Conservation (phyloP, 2,329 filamentous ascomycete genomes). For the Diaporthe amygdali region DNA sequence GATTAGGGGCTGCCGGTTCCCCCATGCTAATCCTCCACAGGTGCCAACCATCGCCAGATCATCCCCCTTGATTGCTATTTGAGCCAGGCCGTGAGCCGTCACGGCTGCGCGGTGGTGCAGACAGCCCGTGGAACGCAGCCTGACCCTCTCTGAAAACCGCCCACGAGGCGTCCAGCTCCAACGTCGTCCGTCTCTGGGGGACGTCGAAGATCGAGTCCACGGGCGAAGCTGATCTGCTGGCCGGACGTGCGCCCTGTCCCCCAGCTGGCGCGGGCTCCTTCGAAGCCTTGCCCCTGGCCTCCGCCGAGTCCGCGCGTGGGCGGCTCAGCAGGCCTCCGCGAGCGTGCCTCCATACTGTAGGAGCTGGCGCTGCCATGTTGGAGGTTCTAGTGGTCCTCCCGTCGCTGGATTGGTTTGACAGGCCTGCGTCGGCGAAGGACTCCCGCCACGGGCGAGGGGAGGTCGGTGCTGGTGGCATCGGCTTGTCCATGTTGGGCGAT, state of each 20-base stretch:
- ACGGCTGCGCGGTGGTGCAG: slow-evolving; percentile 11
- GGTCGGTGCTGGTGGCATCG: slow-evolving; percentile 1
- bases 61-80: not conserved
- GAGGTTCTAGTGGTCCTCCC: not conserved
- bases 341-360: not conserved
- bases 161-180: slow-evolving; percentile 8
- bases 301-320: not conserved
- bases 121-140: slow-evolving; percentile 8
- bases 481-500: not conserved
- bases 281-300: not conserved
- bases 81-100: slow-evolving; percentile 12
- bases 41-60: not conserved
- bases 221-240: not conserved
- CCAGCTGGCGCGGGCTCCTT: not conserved
- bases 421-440: not conserved
- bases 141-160: not conserved
- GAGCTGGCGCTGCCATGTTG: not conserved
- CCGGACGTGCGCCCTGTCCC: not conserved
- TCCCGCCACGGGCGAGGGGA: not conserved
- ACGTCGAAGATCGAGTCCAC: slow-evolving; percentile 15
- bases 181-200: not conserved
- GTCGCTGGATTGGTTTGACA: not conserved
- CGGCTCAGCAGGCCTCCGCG: not conserved
- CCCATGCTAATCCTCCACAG: not conserved
- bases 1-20: not conserved